Evolutionary conservation across 2,329 filamentous ascomycete genomes (phyloP).

Genomic region (Tolypocladium amazonense): DNA sequence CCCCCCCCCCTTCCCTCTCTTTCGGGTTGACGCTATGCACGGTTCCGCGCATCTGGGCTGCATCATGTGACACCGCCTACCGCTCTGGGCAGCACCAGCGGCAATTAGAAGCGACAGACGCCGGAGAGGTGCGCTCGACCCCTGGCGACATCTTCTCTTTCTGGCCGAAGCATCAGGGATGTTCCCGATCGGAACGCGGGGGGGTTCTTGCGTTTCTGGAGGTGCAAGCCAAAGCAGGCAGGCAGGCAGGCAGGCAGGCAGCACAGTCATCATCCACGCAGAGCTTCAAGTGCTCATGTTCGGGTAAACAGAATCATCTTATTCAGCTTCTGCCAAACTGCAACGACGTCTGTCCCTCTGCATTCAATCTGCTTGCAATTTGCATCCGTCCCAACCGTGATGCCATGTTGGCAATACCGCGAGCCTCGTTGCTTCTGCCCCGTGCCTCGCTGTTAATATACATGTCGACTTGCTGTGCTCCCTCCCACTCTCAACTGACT

Average conservation of each 20-base stretch:
- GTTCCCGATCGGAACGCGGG: not conserved
- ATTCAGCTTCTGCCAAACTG: not conserved
- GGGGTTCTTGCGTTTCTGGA: not conserved
- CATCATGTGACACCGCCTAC: constrained; percentile 7
- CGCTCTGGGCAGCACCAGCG: not conserved
- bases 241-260: no score
- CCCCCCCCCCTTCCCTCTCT: no score
- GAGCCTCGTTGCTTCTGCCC: not conserved
- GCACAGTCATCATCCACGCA: not conserved
- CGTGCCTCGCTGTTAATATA: not conserved
- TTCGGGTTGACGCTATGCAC: constrained; percentile 4
- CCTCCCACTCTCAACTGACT: not conserved
- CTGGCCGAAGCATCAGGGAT: not conserved
- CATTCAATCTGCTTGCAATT: constrained; percentile 3
- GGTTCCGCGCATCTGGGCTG: constrained; percentile 2
- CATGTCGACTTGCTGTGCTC: not conserved
- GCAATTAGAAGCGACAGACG: not conserved
- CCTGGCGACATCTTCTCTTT: not conserved
- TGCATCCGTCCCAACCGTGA: not conserved
- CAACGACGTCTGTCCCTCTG: not conserved
- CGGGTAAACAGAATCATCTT: not conserved
- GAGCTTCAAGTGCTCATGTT: not conserved
- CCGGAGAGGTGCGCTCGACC: not conserved
- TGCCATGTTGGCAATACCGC: not conserved
- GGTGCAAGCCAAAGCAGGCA: no score